Conservation (phyloP, 495 filamentous ascomycete genomes). For the Aspergillus olivimuriae region DNA sequence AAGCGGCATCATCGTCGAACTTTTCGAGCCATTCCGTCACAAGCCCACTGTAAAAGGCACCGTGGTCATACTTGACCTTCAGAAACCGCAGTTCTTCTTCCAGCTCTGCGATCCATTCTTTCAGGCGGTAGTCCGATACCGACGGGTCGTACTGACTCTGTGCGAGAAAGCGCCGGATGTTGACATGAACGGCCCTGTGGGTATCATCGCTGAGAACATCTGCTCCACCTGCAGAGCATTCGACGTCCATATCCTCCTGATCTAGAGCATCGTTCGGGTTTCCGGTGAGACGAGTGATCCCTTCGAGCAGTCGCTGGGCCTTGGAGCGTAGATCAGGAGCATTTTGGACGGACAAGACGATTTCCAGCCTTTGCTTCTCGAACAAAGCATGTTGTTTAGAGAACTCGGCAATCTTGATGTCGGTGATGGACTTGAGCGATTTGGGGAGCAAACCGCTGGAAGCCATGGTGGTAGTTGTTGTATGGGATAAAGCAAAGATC, state of each 20-base stretch:
- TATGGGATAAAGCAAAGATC: too few species aligned
- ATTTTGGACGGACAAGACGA: slow-evolving; percentile 21
- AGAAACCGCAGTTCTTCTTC: slow-evolving; percentile 44
- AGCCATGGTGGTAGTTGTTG: too few species aligned
- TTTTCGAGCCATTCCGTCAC: slow-evolving; percentile 56
- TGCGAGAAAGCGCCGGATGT: slow-evolving; percentile 46
- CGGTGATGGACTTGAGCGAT: slow-evolving; percentile 59
- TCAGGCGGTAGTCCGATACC: slow-evolving; percentile 39
- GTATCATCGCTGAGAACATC: slow-evolving; percentile 8
- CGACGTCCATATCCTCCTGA: slow-evolving; percentile 28
- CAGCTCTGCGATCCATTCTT: slow-evolving; percentile 42
- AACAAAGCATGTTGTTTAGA: slow-evolving; percentile 52
- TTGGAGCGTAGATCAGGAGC: slow-evolving; percentile 23
- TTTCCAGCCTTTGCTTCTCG: slow-evolving; percentile 31
- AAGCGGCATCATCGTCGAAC: slow-evolving; percentile 19
- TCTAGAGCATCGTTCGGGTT: slow-evolving; percentile 32
- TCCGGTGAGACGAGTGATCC: slow-evolving; percentile 33
- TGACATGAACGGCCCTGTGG: slow-evolving; percentile 23
- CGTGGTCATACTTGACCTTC: slow-evolving; percentile 53
- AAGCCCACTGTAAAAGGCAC: slow-evolving; percentile 52
- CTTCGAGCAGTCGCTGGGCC: slow-evolving; percentile 30
- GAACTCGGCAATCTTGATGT: slow-evolving; percentile 56
- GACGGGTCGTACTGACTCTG: slow-evolving; percentile 53
- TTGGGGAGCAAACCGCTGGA: slow-evolving; percentile 43
- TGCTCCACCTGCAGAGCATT: slow-evolving; percentile 7